Evolutionary conservation across 2,329 filamentous ascomycete genomes (phyloP).

Genomic region (Apiospora sp.): DNA sequence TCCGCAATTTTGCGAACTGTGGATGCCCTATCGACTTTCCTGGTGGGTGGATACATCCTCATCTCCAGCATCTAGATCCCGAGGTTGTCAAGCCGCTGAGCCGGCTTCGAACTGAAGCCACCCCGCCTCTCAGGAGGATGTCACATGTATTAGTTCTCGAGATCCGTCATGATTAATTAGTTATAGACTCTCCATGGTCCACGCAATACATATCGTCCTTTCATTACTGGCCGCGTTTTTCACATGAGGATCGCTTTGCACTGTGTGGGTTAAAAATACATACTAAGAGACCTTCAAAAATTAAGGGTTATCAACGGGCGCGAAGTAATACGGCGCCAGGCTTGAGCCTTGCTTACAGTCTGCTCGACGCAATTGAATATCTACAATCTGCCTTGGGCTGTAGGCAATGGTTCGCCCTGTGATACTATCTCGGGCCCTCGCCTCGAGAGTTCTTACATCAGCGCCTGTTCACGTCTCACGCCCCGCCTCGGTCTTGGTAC

Average conservation of each 20-base stretch:
- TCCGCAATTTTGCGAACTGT: background rate
- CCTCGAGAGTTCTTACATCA: background rate
- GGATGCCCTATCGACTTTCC: background rate
- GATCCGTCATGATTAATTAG: background rate
- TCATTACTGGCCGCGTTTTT: background rate
- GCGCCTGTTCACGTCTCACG: background rate
- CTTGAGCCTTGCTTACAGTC: background rate
- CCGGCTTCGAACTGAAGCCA: background rate
- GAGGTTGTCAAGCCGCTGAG: background rate
- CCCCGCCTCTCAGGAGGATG: background rate
- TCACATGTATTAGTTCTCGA: background rate
- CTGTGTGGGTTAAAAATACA: background rate
- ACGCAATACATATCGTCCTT: background rate
- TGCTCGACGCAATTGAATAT: background rate
- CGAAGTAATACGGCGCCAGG: background rate
- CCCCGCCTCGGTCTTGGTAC: background rate
- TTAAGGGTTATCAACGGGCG: background rate
- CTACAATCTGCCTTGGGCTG: background rate
- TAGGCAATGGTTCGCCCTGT: background rate
- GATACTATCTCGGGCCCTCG: background rate
- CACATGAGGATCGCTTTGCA: background rate
- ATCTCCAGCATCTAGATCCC: background rate
- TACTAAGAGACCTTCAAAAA: background rate
- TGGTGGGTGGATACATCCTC: background rate
- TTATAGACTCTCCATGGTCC: background rate